A percentile compares a stretch with the other conserved stretches of the same genome.
phyloP scores from a whole-genome alignment of 2,329 filamentous ascomycete genomes.

The Boeremia exigua region DNA sequence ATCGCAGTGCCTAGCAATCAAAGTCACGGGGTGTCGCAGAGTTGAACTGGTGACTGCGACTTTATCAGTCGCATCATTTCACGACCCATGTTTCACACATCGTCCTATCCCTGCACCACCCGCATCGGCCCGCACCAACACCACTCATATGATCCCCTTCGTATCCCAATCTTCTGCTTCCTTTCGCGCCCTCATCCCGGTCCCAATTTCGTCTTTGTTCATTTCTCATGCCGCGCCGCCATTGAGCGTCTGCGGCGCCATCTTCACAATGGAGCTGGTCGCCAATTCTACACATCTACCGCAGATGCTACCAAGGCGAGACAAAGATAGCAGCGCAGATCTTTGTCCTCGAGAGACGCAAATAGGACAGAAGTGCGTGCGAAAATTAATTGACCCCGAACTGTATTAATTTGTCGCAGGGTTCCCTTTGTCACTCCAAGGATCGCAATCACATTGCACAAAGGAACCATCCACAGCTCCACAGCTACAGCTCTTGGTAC shows the following conservation, averaged over 20 bases:
- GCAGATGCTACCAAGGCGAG: conserved; percentile 32
- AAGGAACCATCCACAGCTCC: conserved; percentile 4
- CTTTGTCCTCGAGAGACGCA: conserved; percentile 21
- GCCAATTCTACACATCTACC: conserved; percentile 25
- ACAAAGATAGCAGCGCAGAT: conserved; percentile 25
- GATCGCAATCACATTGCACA: conserved; percentile 8
- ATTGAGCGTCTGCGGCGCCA: conserved; percentile 31
- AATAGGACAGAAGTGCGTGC: conserved; percentile 12
- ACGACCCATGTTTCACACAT: conserved; percentile 39
- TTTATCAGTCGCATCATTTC: conserved; percentile 40
- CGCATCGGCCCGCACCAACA: conserved; percentile 19
- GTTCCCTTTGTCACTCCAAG: conserved; percentile 7
- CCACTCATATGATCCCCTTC: conserved; percentile 31
- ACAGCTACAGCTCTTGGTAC: conserved; percentile 8
- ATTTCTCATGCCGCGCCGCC: conserved; percentile 25
- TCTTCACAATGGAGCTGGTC: conserved; percentile 39
- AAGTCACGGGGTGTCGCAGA: conserved; percentile 23
- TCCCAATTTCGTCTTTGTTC: conserved; percentile 9
- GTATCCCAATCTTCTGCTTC: conserved; percentile 11
- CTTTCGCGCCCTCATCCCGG: conserved; percentile 17
- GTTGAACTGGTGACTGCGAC: conserved; percentile 32
- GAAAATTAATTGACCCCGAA: neutral
- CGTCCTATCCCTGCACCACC: conserved; percentile 24
- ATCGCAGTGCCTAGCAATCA: conserved; percentile 11
- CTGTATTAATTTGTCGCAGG: neutral